A percentile compares a stretch with the other conserved stretches of the same genome.
Evolutionary conservation across 2,329 filamentous ascomycete species (phyloP).

Genomic region (Alternaria sp.): DNA sequence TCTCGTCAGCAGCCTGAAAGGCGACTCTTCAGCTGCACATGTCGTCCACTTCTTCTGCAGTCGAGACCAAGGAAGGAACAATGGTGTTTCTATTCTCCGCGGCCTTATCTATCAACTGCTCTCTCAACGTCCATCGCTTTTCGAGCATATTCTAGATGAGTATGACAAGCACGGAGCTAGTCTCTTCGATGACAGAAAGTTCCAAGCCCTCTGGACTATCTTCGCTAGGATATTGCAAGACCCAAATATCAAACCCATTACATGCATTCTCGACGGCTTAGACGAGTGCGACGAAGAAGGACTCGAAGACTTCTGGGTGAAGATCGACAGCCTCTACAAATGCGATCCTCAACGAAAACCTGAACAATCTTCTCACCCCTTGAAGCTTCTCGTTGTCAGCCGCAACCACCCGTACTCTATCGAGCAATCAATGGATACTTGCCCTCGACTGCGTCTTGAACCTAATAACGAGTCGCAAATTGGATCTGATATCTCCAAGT

Average conservation of each 20-base stretch:
- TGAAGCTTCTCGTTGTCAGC: background rate
- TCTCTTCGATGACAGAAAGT: background rate
- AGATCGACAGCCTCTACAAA: background rate
- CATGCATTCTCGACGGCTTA: background rate
- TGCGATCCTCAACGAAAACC: too few species aligned
- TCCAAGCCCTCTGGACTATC: background rate
- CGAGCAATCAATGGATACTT: rapidly evolving
- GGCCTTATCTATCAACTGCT: background rate
- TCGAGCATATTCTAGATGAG: background rate
- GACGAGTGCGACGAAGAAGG: background rate
- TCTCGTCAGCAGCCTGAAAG: rapidly evolving
- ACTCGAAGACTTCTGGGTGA: background rate
- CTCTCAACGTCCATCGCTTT: background rate
- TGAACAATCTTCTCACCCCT: background rate
- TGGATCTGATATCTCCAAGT: background rate
- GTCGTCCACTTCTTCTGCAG: background rate
- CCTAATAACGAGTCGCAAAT: rapidly evolving
- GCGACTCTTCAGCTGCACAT: rapidly evolving
- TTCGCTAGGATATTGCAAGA: background rate
- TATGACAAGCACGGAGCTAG: background rate
- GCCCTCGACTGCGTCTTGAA: background rate
- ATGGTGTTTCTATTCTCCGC: background rate
- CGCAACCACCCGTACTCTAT: background rate
- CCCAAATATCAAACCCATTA: background rate
- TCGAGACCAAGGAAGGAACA: background rate